A percentile compares a stretch with the other conserved stretches of the same genome.
Conservation (phyloP, 805 yeast species). For the Candida berthetii region DNA sequence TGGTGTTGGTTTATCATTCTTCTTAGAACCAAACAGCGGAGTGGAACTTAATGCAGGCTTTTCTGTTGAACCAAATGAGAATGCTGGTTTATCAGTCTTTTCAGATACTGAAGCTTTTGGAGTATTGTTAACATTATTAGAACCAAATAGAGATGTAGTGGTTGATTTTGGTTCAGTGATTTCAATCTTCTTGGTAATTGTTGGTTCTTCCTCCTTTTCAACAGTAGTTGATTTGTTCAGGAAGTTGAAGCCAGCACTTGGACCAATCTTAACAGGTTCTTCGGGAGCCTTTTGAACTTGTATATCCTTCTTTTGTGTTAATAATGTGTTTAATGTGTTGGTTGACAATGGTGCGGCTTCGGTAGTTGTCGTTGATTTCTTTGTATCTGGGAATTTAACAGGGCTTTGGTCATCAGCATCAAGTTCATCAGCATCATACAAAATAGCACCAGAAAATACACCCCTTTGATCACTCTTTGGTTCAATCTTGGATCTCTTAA, state of each 20-base stretch:
- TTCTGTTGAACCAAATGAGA: constrained; percentile 2
- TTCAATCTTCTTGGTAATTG: not conserved
- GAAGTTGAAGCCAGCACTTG: constrained; percentile 24
- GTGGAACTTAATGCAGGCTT: not conserved
- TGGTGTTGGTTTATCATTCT: not conserved
- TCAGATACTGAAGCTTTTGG: not conserved
- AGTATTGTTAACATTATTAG: not conserved
- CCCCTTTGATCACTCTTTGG: constrained; percentile 2
- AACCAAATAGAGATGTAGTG: not conserved
- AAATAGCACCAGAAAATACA: constrained; percentile 18
- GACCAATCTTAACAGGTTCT: constrained; percentile 8
- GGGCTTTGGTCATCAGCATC: constrained; percentile 10
- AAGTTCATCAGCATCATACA: constrained; percentile 17
- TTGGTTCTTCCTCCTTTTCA: not conserved
- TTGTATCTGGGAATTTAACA: constrained; percentile 12
- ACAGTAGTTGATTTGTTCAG: constrained; percentile 4
- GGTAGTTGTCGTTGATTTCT: not conserved
- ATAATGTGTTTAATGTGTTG: constrained; percentile 9
- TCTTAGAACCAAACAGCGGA: not conserved
- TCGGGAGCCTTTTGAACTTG: constrained; percentile 6
- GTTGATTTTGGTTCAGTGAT: not conserved
- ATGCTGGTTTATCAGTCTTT: constrained; percentile 2
- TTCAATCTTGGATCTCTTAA: not conserved
- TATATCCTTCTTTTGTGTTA: constrained; percentile 10
- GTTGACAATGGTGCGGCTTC: constrained; percentile 4